phyloP scores from a whole-genome alignment of 495 filamentous ascomycete genomes.

The Aspergillus ellipticus region DNA sequence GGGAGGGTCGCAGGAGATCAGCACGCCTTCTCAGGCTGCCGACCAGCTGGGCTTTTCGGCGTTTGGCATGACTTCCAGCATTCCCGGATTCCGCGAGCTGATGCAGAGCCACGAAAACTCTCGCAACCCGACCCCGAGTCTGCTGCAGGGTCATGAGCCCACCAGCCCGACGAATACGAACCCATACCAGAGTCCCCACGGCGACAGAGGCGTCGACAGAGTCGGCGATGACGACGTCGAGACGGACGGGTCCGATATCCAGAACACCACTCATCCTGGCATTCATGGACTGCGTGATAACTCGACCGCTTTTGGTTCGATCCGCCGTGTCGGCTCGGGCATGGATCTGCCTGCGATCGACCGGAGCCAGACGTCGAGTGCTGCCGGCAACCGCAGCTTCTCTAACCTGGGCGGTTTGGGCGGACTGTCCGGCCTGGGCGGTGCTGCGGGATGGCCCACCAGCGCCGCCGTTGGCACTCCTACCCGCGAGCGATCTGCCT shows the following conservation, averaged over 20 bases:
- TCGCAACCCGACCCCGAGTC: conserved; percentile 54
- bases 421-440: conserved; percentile 56
- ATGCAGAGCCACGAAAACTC: conserved; percentile 56
- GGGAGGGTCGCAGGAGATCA: conserved; percentile 72
- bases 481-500: conserved; percentile 65
- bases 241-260: conserved; percentile 55
- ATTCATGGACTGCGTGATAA: conserved; percentile 52
- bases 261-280: conserved; percentile 53
- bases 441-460: conserved; percentile 60
- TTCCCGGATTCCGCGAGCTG: conserved; percentile 62
- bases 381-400: conserved; percentile 66
- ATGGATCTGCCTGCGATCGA: conserved; percentile 68
- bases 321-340: conserved; percentile 46
- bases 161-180: conserved; percentile 95
- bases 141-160: conserved; percentile 58
- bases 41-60: conserved; percentile 56
- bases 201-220: conserved; percentile 56
- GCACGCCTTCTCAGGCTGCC: conserved; percentile 48
- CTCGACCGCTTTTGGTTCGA: conserved; percentile 45
- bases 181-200: conserved; percentile 93
- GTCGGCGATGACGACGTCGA: conserved; percentile 56
- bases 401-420: conserved; percentile 59
- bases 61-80: conserved; percentile 79
- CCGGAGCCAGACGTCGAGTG: conserved; percentile 85
- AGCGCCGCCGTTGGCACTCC: conserved; percentile 64